These are phyloP conservation scores for Pseudohyphozyma bogoriensis DNA, from an alignment of 768 basidiomycete genomes.

Conservation along the genomic window DNA sequence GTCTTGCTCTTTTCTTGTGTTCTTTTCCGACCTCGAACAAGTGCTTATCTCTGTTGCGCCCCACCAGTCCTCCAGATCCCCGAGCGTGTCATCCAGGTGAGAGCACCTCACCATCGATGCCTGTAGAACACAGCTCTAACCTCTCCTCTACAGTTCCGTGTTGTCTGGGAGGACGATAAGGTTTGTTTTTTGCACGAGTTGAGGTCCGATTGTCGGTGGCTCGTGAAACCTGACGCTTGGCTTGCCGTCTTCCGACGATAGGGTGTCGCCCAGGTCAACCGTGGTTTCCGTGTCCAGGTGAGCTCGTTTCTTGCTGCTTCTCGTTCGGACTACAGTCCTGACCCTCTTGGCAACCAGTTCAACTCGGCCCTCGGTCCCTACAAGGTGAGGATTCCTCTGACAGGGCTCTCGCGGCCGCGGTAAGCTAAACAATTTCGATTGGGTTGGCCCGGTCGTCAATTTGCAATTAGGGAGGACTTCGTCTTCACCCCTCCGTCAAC, in stretches of 20 bases:
- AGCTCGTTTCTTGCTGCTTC: neutral
- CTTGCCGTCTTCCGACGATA: too few species aligned
- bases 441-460: neutral
- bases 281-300: conserved; percentile 64
- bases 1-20: neutral
- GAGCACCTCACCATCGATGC: neutral
- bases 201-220: neutral
- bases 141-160: conserved; percentile 53
- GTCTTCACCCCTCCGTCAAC: conserved; percentile 68
- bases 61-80: conserved; percentile 40
- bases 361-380: conserved; percentile 63
- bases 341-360: conserved; percentile 43
- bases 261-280: conserved; percentile 56
- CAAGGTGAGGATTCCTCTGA: conserved; percentile 18
- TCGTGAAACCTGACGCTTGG: conserved; percentile 41
- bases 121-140: conserved; percentile 36
- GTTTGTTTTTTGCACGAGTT: conserved; percentile 6
- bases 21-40: neutral
- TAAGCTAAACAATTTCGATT: too few species aligned
- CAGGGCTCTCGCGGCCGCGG: too few species aligned
- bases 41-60: conserved; percentile 1
- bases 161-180: conserved; percentile 62
- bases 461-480: conserved; percentile 54
- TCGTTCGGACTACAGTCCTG: neutral
- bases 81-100: conserved; percentile 40